These are phyloP conservation scores for Aegle marmelos DNA, from an alignment of 345 rosid species.

Conservation along the genomic window DNA sequence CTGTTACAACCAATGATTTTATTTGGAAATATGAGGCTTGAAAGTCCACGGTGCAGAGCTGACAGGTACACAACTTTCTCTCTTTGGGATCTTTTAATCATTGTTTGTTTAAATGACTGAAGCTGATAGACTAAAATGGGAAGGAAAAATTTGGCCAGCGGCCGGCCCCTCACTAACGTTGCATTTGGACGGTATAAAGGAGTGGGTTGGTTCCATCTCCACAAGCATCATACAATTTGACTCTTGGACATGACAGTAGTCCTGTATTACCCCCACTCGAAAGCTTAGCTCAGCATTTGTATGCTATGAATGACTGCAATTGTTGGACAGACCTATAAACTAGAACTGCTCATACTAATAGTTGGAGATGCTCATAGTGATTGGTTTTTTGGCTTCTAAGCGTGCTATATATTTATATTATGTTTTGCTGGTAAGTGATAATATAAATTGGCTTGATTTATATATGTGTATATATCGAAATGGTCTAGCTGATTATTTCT, in stretches of 20 bases:
- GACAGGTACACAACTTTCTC: not conserved
- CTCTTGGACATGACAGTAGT: not conserved
- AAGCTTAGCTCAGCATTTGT: too few relatives aligned
- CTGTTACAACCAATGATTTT: not conserved
- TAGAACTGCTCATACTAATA: not conserved
- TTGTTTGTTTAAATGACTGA: not conserved
- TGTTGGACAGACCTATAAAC: too few relatives aligned
- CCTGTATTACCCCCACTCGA: too few relatives aligned
- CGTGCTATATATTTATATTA: not conserved
- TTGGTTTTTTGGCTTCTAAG: not conserved
- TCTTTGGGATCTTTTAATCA: not conserved
- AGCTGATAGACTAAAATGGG: too few relatives aligned
- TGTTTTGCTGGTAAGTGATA: not conserved
- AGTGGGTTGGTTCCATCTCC: conserved; percentile 15
- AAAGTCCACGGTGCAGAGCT: not conserved
- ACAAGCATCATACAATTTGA: not conserved
- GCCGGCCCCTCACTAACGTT: too few relatives aligned
- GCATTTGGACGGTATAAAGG: not conserved
- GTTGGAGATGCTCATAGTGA: not conserved
- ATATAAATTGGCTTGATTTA: not conserved
- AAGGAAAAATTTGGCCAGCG: not conserved
- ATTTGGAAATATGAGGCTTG: not conserved
- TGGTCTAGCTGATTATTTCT: not conserved
- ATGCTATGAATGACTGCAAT: too few relatives aligned
- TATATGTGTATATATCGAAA: not conserved